Evolutionary conservation across 371 early-diverging fungal species (phyloP), one percentile per base, ranked within the genome.

Genomic region (Mucor irregularis): DNA sequence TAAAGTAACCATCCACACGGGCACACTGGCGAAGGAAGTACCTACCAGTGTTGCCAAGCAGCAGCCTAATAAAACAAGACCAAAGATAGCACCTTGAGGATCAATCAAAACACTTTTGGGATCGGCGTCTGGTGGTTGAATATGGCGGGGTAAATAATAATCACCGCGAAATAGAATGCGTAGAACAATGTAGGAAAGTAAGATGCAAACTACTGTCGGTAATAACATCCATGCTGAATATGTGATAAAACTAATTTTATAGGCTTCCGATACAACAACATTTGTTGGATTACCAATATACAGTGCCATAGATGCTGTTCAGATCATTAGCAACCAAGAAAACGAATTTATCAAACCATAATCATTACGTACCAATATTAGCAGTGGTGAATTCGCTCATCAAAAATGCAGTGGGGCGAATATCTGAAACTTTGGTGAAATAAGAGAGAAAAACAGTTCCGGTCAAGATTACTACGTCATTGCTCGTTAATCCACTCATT

Each of bases 221-320:
- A 91, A 53, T 10, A 82, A 44, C 90, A 92, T 91, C 87, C 90
- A 89, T 1, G 88, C 88, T 1, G 90, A 85, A 58, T 91, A 93
- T 29, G 73, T 73, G 14, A 90, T 58, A 45, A 92, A 90, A 7
- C 76, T 81, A 38, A 93, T 85, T 17, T 68, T 65, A 60, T 83
- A 90, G 0, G 94, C 92, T 64, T 90, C 86, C 9, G 90, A 81
- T 3, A 89, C 90, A 11, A 93, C 83, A 2, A 93, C 88, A 52
- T 93, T 93, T 1, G 92, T 92, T 14, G 91, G 87, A 54, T 93
- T 93, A 29, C 91, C 91, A 50, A 93, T 88, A 57, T 88, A 92
- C 9, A 93, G 65, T 0, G 87, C 86, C 90, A 92, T 91, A 14
- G 87, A 86, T 5, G 91, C 90, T 71, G 62, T n/a, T n/a, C n/a